Evolutionary conservation across 345 rosid species (phyloP), one percentile per base, ranked within the genome.

Genomic region (Toxicodendron radicans): DNA sequence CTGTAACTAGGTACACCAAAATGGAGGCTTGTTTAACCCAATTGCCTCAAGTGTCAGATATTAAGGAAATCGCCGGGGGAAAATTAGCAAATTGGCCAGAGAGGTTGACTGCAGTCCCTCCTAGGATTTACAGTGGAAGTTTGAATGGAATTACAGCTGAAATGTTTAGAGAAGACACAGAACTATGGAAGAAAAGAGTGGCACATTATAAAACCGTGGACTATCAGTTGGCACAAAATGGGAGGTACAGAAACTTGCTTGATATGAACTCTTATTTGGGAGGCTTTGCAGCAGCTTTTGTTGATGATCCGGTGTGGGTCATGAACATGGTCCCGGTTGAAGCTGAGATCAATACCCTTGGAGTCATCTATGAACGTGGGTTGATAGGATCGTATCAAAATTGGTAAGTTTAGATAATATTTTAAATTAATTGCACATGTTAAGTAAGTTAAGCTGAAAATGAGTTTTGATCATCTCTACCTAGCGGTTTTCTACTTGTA

Each of bases 321-420:
- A 93, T 91, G 98, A 95, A 93, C 43, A 54, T 80, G 12, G 94
- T 89, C 63, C 96, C 98, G 0, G 88, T 83, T 7, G 92, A 95
- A 71, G 87, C 91, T 1, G 64, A 78, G 32, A 68, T 74, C 79
- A 80, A 91, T 72, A 93, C 97, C 3, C 89, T 95, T 8, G 99
- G 99, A 10, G 97, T 78, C 61, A 80, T 93, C 8, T 95, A 83
- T 45, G 96, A 95, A 75, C 91, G 99, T 9, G 99, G 99, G 18
- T 68, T 95, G 68, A 89, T 91, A 2, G 99, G 99, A 76, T 91
- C 98, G 0, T 95, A 95, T 76, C 99, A 95, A 66, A 90, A 86
- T 61, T 95, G 99, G 99, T 95, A 48, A 18, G 14, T 30, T 49
- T 11, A 2, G 1, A 30, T 18, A 9, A 49, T 52, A 49, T 68